phyloP scores from a whole-genome alignment of 768 basidiomycete genomes.

The Mycena albidolilacea region DNA sequence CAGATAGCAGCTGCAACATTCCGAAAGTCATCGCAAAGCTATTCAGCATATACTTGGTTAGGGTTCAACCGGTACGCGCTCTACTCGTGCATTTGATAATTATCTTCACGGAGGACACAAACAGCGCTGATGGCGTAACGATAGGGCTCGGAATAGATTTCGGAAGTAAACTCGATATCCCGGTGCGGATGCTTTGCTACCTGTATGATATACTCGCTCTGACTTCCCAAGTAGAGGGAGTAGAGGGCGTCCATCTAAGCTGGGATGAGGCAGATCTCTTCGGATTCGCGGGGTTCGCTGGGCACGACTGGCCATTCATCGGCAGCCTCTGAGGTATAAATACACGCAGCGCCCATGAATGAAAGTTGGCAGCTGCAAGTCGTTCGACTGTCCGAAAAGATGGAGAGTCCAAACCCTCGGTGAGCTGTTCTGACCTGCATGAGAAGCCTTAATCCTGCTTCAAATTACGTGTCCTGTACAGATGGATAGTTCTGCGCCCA shows the following conservation, averaged over 20 bases:
- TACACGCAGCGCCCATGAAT: not conserved
- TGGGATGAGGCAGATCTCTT: too few relatives aligned
- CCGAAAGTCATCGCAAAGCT: constrained; percentile 13
- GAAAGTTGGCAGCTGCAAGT: constrained; percentile 4
- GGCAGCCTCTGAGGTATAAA: too few relatives aligned
- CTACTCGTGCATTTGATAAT: constrained; percentile 4
- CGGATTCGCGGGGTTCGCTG: too few relatives aligned
- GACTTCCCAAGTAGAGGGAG: not conserved
- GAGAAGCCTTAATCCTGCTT: not conserved
- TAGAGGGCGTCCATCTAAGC: constrained; percentile 5
- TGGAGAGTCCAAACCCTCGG: not conserved
- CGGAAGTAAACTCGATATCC: constrained; percentile 8
- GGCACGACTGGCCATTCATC: too few relatives aligned
- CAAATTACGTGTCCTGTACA: constrained; percentile 4
- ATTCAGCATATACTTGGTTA: constrained; percentile 5
- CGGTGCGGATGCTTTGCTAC: constrained; percentile 1
- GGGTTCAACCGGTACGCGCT: constrained; percentile 3
- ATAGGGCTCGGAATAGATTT: constrained; percentile 7
- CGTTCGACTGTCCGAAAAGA: constrained; percentile 11
- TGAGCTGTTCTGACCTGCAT: constrained; percentile 4
- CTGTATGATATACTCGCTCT: not conserved
- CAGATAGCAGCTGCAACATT: constrained; percentile 5
- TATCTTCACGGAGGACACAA: not conserved
- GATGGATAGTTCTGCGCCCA: constrained; percentile 6
- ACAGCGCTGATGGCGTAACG: constrained; percentile 9